phyloP scores from a whole-genome alignment of 352 stramenopile species.

The Globisporangium sylvaticum region DNA sequence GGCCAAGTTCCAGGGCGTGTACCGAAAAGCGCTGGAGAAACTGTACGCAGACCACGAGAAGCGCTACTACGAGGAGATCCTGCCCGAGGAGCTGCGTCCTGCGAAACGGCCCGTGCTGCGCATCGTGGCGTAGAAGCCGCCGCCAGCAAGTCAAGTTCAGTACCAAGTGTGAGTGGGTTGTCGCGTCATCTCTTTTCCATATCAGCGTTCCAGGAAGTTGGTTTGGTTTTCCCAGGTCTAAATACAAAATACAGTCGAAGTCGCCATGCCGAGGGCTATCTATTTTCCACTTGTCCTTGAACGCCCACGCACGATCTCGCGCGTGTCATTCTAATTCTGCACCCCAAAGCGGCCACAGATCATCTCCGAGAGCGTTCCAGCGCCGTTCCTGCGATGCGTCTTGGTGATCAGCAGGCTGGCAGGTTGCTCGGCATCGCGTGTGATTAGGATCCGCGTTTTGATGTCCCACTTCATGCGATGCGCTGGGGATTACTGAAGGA shows the following conservation, averaged over 20 bases:
- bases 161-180: background rate
- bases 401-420: background rate
- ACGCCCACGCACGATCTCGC: background rate
- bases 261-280: background rate
- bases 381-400: background rate
- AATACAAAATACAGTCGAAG: conserved; percentile 3
- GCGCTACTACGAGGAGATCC: conserved; percentile 36
- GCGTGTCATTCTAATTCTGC: background rate
- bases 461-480: background rate
- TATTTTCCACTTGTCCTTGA: background rate
- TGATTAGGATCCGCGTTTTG: background rate
- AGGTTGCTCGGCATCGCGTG: background rate
- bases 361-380: background rate
- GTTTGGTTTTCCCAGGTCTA: background rate
- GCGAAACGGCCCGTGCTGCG: conserved; percentile 21
- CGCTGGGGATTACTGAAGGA: background rate
- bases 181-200: background rate
- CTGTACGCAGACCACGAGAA: conserved; percentile 50
- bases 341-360: background rate
- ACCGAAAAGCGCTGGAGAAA: conserved; percentile 35
- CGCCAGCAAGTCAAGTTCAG: background rate
- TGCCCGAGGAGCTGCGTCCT: conserved; percentile 26
- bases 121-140: conserved; percentile 28
- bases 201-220: background rate
- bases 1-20: conserved; percentile 39